A percentile compares a stretch with the other conserved stretches of the same genome.
Conservation (phyloP, 2,329 filamentous ascomycete species). For the Venturia oleaginea region DNA sequence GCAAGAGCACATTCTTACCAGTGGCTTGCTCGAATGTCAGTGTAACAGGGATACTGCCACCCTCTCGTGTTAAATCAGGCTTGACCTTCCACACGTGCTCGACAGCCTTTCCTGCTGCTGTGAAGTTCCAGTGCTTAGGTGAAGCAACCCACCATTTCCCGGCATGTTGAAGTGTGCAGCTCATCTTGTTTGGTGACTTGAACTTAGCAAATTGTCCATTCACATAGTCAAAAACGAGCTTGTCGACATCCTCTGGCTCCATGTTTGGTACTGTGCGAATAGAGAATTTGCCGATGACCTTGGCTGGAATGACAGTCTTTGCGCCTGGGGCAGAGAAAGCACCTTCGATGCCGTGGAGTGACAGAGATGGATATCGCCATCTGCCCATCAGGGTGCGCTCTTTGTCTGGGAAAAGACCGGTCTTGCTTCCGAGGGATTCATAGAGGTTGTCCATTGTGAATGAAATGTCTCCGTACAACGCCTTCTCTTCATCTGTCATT, state of each 20-base stretch:
- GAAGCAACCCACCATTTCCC: conserved; percentile 99
- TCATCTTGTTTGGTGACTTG: conserved; percentile 83
- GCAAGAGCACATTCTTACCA: conserved; percentile 89
- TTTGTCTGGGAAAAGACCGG: conserved; percentile 79
- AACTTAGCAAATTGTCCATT: conserved; percentile 79
- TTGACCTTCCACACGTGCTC: conserved; percentile 88
- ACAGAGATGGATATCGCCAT: conserved; percentile 91
- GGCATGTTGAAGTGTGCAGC: conserved; percentile 72
- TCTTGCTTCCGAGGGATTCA: conserved; percentile 82
- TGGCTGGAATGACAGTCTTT: conserved; percentile 97
- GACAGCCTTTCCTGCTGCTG: conserved; percentile 87
- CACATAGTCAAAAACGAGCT: conserved; percentile 73
- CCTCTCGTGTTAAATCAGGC: conserved; percentile 93
- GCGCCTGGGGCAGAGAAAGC: conserved; percentile 88
- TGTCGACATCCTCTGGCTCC: conserved; percentile 84
- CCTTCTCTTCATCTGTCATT: conserved; percentile 74
- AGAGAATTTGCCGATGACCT: conserved; percentile 96
- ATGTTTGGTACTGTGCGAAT: conserved; percentile 97
- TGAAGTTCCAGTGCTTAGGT: conserved; percentile 98
- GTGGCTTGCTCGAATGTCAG: conserved; percentile 96
- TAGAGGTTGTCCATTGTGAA: conserved; percentile 96
- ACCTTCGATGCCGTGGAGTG: conserved; percentile 88
- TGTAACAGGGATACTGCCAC: conserved; percentile 93
- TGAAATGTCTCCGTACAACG: conserved; percentile 79
- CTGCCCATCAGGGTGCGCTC: conserved; percentile 89